Base-by-base conservation (phyloP, 2,329 filamentous ascomycete species). In the Ascochyta viciae-villosae region DNA sequence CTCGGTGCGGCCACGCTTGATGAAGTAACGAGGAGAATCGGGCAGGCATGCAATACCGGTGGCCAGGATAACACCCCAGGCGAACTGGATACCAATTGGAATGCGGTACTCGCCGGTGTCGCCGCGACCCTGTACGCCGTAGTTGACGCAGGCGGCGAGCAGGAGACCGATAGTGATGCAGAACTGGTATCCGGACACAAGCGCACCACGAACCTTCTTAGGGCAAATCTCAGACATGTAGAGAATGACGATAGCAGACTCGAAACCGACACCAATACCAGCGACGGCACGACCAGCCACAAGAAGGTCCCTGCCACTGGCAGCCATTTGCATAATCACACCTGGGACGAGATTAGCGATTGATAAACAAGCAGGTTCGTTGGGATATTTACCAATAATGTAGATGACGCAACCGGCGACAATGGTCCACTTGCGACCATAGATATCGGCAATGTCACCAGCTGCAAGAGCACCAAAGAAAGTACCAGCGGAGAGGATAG, bases 401-500 rank as follows among this genome's bases (percentile, higher is more conserved):
- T 71, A 71, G 16, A 72, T 61, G 13, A 54, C 16, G 33, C 58
- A 53, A 9, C 58, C 60, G 2, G 61, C 35, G 24, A 71, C 64
- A 22, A 71, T 82, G 16, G 88, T 89, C 57, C 83, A 78, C 49
- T 89, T 86, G 68, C 89, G 87, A 49, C 89, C 89, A 48, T 89
- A 75, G 41, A 78, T 77, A 72, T 95, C 91, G 42, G 86, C 90
- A 5, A 52, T 37, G 55, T 60, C 89, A 13, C 89, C 89, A 34
- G 89, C 85, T 8, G 87, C 72, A 19, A 94, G 80, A 27, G 90
- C 82, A 42, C 90, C 91, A 50, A 90, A 76, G 63, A 90, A 86
- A 19, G 90, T 94, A 42, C 91, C 91, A 31, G 87, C 89, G 58
- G 90, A 93, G 39, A 95, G 82, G 59, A 94, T 92, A 19, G 90